Evolutionary conservation across 1,284 basidiomycete genomes (phyloP).

Genomic region (Tilletia walkeri): DNA sequence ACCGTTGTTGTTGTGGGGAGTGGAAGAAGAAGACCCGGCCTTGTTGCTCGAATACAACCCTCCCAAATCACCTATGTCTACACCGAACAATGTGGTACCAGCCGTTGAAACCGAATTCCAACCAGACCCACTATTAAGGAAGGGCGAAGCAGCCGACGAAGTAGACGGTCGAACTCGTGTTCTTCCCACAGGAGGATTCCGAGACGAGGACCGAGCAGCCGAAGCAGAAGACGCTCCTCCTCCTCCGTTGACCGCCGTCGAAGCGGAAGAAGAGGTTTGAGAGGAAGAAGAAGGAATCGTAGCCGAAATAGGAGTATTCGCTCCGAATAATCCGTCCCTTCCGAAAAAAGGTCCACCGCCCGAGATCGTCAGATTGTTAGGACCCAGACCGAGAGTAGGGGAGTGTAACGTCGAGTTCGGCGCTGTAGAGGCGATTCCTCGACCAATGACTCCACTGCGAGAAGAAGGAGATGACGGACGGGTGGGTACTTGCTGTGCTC

Average conservation of each 20-base stretch:
- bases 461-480: background rate
- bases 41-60: background rate
- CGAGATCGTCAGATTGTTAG: background rate
- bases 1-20: too few relatives aligned
- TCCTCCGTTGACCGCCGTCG: background rate
- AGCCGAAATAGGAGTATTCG: background rate
- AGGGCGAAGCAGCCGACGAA: background rate
- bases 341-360: background rate
- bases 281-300: too few relatives aligned
- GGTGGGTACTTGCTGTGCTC: background rate
- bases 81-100: background rate
- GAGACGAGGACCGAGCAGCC: too few relatives aligned
- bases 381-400: background rate
- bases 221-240: too few relatives aligned
- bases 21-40: too few relatives aligned
- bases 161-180: background rate
- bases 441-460: background rate
- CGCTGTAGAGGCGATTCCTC: constrained; percentile 3
- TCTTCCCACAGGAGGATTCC: background rate
- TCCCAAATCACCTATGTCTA: background rate
- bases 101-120: background rate
- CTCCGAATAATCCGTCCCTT: constrained; percentile 5
- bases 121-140: background rate
- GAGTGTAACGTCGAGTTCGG: constrained; percentile 3
- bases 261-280: background rate